These are phyloP conservation scores for Mycosphaerelloides madeirae DNA, from an alignment of 2,329 filamentous ascomycete genomes.

Conservation along the genomic window DNA sequence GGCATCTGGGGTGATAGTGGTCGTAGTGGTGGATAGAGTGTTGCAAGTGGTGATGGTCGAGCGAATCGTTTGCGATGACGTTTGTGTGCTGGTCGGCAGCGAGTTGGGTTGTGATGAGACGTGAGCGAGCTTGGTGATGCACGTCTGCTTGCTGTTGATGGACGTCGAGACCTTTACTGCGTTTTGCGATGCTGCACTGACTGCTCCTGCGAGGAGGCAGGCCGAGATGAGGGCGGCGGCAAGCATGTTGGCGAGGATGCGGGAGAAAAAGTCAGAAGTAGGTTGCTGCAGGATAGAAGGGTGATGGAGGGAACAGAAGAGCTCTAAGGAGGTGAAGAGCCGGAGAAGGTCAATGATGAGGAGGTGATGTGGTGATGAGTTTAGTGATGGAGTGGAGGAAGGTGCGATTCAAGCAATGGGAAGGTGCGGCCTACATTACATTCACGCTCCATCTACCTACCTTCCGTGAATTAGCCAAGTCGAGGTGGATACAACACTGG, in stretches of 20 bases:
- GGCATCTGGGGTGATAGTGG: constrained; percentile 17
- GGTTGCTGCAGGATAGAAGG: background rate
- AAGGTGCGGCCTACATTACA: constrained; percentile 3
- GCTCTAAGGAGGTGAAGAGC: background rate
- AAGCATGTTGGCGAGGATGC: constrained; percentile 5
- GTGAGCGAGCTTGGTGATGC: constrained; percentile 20
- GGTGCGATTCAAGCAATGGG: background rate
- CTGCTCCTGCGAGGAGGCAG: constrained; percentile 7
- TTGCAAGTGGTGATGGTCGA: constrained; percentile 19
- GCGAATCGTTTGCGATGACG: constrained; percentile 13
- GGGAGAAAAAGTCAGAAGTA: background rate
- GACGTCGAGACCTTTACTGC: constrained; percentile 9
- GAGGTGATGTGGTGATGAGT: background rate
- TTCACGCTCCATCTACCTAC: constrained; percentile 6
- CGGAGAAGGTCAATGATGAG: background rate
- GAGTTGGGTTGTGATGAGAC: constrained; percentile 4
- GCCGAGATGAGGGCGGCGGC: constrained; percentile 5
- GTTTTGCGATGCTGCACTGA: constrained; percentile 7
- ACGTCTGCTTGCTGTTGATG: constrained; percentile 13
- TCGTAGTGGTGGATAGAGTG: constrained; percentile 12
- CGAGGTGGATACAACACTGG: background rate
- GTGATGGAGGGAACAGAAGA: background rate
- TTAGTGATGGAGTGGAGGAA: too few relatives aligned
- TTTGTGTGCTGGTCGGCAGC: constrained; percentile 15
- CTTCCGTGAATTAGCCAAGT: too few relatives aligned